These are phyloP conservation scores for Obelidium mucronatum DNA, from an alignment of 192 early-diverging fungal genomes.

Conservation along the genomic window DNA sequence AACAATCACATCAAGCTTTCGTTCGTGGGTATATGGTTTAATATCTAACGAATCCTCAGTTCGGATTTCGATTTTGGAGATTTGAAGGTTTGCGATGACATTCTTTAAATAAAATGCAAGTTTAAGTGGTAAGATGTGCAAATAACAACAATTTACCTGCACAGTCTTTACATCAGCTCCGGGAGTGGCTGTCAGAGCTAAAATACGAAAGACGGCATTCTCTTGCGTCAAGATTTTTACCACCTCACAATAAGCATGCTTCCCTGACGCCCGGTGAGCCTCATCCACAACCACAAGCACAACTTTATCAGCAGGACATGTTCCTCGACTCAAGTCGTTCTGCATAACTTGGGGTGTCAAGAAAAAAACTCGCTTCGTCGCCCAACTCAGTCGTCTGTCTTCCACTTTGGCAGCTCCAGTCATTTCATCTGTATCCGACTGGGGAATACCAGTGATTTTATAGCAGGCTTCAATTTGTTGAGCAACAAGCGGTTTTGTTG, in stretches of 20 bases:
- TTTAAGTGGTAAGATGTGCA: conserved; percentile 2
- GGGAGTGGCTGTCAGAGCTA: conserved; percentile 90
- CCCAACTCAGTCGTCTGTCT: conserved; percentile 67
- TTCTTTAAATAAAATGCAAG: conserved; percentile 37
- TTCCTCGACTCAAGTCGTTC: conserved; percentile 78
- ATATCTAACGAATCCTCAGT: conserved; percentile 91
- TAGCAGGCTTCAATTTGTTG: conserved; percentile 92
- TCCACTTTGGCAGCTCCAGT: conserved; percentile 68
- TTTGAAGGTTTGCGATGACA: conserved; percentile 78
- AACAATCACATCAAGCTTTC: conserved; percentile 70
- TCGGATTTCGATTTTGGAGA: conserved; percentile 81
- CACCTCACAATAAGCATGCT: conserved; percentile 82
- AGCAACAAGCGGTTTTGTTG: conserved; percentile 88
- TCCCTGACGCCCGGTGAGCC: conserved; percentile 87
- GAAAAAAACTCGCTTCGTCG: conserved; percentile 77
- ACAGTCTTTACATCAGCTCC: conserved; percentile 76
- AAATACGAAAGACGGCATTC: conserved; percentile 69
- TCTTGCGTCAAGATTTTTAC: conserved; percentile 60
- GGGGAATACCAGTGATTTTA: conserved; percentile 81
- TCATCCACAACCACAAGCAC: conserved; percentile 86
- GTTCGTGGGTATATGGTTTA: conserved; percentile 72
- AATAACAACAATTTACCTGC: conserved; percentile 46
- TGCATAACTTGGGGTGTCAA: conserved; percentile 87
- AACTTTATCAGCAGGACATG: conserved; percentile 73
- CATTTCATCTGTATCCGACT: conserved; percentile 64